Evolutionary conservation across 768 basidiomycete genomes (phyloP).

Genomic region (Russula dissimulans): DNA sequence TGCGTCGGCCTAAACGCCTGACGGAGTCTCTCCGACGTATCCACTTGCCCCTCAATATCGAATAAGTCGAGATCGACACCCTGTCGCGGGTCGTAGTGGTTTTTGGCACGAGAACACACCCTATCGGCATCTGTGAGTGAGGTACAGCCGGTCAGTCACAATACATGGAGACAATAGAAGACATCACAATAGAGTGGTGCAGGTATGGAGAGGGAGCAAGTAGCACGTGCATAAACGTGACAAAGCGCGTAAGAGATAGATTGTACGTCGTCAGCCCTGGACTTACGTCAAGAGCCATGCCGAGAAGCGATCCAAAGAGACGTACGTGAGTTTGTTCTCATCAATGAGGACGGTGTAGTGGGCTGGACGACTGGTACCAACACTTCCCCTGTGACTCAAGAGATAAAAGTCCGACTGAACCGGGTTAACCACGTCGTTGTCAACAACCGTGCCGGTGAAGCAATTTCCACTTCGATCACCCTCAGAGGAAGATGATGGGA

Average conservation of each 20-base stretch:
- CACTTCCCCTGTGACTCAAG: slow-evolving; percentile 64
- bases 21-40: slow-evolving; percentile 35
- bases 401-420: slow-evolving; percentile 73
- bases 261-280: slow-evolving; percentile 59
- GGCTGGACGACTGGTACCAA: slow-evolving; percentile 65
- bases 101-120: slow-evolving; percentile 67
- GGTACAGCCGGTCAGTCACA: neutral
- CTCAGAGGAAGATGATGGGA: slow-evolving; percentile 37
- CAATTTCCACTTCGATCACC: slow-evolving; percentile 65
- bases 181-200: slow-evolving; percentile 72
- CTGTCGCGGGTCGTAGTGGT: slow-evolving; percentile 65
- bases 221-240: slow-evolving; percentile 73
- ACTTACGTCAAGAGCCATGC: slow-evolving; percentile 4
- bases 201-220: slow-evolving; percentile 74
- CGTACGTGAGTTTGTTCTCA: slow-evolving; percentile 55
- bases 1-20: slow-evolving; percentile 50
- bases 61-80: slow-evolving; percentile 39
- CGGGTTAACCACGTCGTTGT: slow-evolving; percentile 59
- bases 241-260: slow-evolving; percentile 65
- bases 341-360: slow-evolving; percentile 46
- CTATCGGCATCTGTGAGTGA: slow-evolving; percentile 57
- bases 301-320: neutral
- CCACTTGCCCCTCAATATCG: slow-evolving; percentile 28
- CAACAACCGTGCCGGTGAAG: slow-evolving; percentile 70
- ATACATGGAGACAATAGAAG: neutral